phyloP scores from a whole-genome alignment of 306 rosid species.

The Trifolium dubium region DNA sequence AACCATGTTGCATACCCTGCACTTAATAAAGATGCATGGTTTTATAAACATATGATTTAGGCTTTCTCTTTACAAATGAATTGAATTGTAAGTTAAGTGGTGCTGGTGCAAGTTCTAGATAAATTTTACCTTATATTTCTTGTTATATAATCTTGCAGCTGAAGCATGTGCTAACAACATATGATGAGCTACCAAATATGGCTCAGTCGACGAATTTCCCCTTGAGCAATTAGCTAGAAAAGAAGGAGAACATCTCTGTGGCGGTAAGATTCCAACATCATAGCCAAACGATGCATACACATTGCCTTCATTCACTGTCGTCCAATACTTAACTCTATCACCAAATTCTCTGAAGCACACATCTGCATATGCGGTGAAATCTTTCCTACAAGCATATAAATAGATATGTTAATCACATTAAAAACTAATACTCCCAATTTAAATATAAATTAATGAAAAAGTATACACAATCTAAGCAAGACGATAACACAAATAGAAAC shows the following conservation, averaged over 20 bases:
- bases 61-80: no score
- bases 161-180: constrained; percentile 74
- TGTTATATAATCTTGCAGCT: constrained; percentile 55
- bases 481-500: background rate
- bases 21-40: background rate
- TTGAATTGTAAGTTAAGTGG: no score
- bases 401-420: background rate
- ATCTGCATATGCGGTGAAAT: constrained; percentile 68
- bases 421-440: background rate
- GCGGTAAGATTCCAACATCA: constrained; percentile 55
- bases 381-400: constrained; percentile 52
- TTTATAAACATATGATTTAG: background rate
- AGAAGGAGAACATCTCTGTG: constrained; percentile 61
- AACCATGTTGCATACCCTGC: constrained; percentile 69
- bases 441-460: no score
- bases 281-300: constrained; percentile 53
- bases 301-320: constrained; percentile 68
- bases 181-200: constrained; percentile 68
- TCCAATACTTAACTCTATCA: constrained; percentile 69
- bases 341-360: constrained; percentile 81
- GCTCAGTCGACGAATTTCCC: constrained; percentile 86
- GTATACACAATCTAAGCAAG: background rate
- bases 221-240: constrained; percentile 44
- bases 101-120: no score
- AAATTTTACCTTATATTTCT: constrained; percentile 52